Base-by-base conservation (phyloP, 2,329 filamentous ascomycete species). In the Exophiala sp. region DNA sequence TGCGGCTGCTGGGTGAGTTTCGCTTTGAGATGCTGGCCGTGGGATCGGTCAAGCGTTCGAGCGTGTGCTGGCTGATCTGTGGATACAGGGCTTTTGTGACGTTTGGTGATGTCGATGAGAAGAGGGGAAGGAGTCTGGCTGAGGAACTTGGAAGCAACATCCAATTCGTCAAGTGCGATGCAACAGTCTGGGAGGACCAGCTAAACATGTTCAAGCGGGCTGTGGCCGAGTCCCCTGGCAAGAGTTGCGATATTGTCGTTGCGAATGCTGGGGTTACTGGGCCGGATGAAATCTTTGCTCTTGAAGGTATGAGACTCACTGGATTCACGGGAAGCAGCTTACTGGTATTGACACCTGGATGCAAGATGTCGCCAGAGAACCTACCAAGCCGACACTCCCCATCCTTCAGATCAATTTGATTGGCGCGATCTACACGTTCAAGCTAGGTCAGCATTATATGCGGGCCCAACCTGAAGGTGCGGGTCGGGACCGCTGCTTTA, bases 181-280 rank as follows among this genome's bases (percentile, higher is more conserved):
- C 88, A 5, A 82, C 81, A 1, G 73, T 78, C 58, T 88, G 84
- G 83, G 72, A 82, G 39, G 80, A 79, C 3, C 85, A 88, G 64
- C 78, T 84, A 47, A 71, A 75, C 33, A 73, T 88, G 46, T 88
- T 88, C 73, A 79, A 80, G 44, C 69, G 76, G 48, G 83, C 83
- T 3, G 70, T 75, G 39, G 71, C 72, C 48, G 68, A 80, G 50
- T 83, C 80, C 54, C 75, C 74, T 0, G 72, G 78, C 44, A 75
- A 76, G n/a, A 75, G 76, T 11, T 77, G 87, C 58, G 82, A 87
- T 67, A 72, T 77, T 11, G 83, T 86, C 2, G 81, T 87, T 39
- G 82, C 84, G 55, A 87, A 86, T 64, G 85, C 85, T 0, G 85
- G 85, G 43, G 79, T 87, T 60, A 72, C 75, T 38, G 75, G 77